Conservation (phyloP, 805 yeast genomes). For the Yamadazyma sp. region DNA sequence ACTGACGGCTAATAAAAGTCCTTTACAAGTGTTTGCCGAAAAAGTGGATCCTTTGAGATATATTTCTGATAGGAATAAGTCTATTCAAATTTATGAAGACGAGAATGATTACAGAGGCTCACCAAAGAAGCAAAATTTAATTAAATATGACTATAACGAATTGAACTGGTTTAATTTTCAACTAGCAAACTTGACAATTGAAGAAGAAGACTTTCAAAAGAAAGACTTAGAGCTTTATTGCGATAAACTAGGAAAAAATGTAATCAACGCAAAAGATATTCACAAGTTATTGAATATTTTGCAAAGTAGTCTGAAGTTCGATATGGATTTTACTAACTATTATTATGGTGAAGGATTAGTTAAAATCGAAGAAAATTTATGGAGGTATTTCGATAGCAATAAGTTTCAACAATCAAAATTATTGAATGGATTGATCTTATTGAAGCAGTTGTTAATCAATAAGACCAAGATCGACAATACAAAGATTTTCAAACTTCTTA, state of each 20-base stretch:
- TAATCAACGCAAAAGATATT: slow-evolving; percentile 5
- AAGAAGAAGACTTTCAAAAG: slow-evolving; percentile 2
- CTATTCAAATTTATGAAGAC: slow-evolving; percentile 42
- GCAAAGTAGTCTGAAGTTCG: slow-evolving; percentile 14
- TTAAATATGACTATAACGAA: slow-evolving; percentile 29
- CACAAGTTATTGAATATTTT: slow-evolving; percentile 13
- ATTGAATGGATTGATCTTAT: slow-evolving; percentile 30
- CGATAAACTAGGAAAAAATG: slow-evolving; percentile 7
- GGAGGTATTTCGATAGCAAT: slow-evolving; percentile 11
- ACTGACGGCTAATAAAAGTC: slow-evolving; percentile 10
- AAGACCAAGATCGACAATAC: slow-evolving; percentile 17
- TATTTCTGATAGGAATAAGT: slow-evolving; percentile 30
- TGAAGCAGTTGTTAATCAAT: slow-evolving; percentile 35
- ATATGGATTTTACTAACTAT: slow-evolving; percentile 15
- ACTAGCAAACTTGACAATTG: slow-evolving; percentile 18
- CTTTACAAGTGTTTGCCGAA: slow-evolving; percentile 34
- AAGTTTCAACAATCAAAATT: slow-evolving; percentile 11
- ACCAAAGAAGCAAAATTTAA: slow-evolving; percentile 22
- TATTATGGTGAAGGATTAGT: slow-evolving; percentile 16
- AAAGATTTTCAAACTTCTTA: slow-evolving; percentile 24
- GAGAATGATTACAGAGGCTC: slow-evolving; percentile 27
- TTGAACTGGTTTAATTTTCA: slow-evolving; percentile 41
- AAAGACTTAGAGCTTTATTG: slow-evolving; percentile 7
- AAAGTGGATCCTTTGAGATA: slow-evolving; percentile 41
- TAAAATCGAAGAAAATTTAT: slow-evolving; percentile 15